Percentiles rank a stretch among this genome's conserved stretches.
Conservation (phyloP, 192 early-diverging fungal genomes). For the Blastocladiella britannica region DNA sequence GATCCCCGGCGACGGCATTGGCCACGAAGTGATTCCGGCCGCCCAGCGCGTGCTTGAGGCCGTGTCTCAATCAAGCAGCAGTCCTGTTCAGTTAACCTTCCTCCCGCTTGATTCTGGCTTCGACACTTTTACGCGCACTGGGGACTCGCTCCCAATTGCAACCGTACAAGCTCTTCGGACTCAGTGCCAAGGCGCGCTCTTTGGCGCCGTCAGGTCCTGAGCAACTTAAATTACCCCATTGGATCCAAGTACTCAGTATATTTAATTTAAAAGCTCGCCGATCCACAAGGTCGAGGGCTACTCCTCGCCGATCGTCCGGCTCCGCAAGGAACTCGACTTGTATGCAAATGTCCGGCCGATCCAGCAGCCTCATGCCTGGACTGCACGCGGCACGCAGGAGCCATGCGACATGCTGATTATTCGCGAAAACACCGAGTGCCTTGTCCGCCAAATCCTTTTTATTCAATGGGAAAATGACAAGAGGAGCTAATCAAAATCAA, state of each 20-base stretch:
- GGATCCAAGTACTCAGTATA: neutral
- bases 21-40: constrained; percentile 88
- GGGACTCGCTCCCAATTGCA: constrained; percentile 67
- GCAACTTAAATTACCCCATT: neutral
- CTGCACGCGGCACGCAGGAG: constrained; percentile 24
- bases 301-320: constrained; percentile 89
- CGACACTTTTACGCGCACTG: constrained; percentile 85
- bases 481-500: neutral
- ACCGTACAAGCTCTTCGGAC: constrained; percentile 60
- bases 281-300: constrained; percentile 96
- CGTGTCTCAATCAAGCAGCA: constrained; percentile 20
- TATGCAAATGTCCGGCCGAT: constrained; percentile 97
- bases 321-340: constrained; percentile 83
- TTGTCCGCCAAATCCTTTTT: constrained; percentile 27
- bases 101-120: constrained; percentile 81
- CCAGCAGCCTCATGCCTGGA: constrained; percentile 34
- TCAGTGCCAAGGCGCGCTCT: constrained; percentile 81
- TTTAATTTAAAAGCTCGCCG: constrained; percentile 50
- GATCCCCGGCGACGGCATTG: constrained; percentile 93
- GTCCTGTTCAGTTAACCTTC: constrained; percentile 49
- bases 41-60: constrained; percentile 73
- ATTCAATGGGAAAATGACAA: neutral
- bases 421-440: constrained; percentile 93
- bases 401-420: constrained; percentile 90
- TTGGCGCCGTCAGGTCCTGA: constrained; percentile 74